These are phyloP conservation scores for Pythium apleroticum DNA, from an alignment of 352 stramenopile genomes.

Conservation along the genomic window DNA sequence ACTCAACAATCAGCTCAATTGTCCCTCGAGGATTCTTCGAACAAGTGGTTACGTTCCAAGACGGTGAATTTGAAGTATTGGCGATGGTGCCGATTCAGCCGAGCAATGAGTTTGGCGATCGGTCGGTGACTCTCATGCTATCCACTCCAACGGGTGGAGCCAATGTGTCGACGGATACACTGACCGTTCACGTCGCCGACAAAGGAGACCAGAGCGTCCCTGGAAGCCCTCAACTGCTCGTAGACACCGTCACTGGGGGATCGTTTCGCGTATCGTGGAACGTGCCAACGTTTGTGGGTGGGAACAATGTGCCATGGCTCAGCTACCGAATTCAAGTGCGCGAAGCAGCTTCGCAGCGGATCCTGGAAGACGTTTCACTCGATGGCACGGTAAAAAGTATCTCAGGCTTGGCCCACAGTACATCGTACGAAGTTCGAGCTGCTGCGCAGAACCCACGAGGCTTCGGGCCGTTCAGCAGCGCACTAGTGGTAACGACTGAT, in stretches of 20 bases:
- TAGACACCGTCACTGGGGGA: slow-evolving; percentile 27
- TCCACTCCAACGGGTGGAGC: slow-evolving; percentile 32
- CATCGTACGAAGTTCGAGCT: slow-evolving; percentile 30
- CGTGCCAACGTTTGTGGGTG: slow-evolving; percentile 31
- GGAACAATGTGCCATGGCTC: background rate
- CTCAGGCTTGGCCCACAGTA: slow-evolving; percentile 29
- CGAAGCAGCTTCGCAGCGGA: slow-evolving; percentile 7
- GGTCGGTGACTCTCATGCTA: slow-evolving; percentile 33
- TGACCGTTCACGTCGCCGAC: slow-evolving; percentile 35
- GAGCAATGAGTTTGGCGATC: slow-evolving; percentile 34
- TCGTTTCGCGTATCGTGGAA: slow-evolving; percentile 31
- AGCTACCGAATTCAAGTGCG: slow-evolving; percentile 26
- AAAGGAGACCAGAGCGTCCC: slow-evolving; percentile 44
- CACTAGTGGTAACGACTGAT: slow-evolving; percentile 24
- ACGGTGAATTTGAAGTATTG: slow-evolving; percentile 15
- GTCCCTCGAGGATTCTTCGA: slow-evolving; percentile 29
- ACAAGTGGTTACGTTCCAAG: slow-evolving; percentile 31
- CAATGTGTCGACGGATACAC: slow-evolving; percentile 8
- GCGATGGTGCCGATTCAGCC: slow-evolving; percentile 29
- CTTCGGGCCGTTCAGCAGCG: slow-evolving; percentile 27
- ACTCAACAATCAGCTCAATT: slow-evolving; percentile 34
- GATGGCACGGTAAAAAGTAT: background rate
- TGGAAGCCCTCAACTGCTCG: slow-evolving; percentile 20
- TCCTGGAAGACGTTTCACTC: background rate
- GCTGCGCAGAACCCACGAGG: slow-evolving; percentile 29